phyloP scores from a whole-genome alignment of 2,329 filamentous ascomycete genomes.

The Tolypocladium pustulatum region DNA sequence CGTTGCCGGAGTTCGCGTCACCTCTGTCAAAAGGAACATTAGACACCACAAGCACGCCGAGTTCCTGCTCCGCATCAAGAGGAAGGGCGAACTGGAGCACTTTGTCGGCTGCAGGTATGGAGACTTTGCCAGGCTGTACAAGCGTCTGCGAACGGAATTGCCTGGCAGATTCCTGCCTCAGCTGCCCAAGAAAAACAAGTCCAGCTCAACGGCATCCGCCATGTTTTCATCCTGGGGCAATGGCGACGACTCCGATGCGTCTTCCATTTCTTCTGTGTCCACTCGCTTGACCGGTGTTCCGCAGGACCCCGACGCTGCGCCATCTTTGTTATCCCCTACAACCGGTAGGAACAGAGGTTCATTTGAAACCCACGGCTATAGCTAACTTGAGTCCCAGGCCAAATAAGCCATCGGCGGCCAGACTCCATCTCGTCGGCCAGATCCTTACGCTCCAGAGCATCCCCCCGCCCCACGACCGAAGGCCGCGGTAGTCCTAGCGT shows the following conservation, averaged over 20 bases:
- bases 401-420: constrained; percentile 4
- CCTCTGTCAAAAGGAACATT: constrained; percentile 73
- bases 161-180: constrained; percentile 84
- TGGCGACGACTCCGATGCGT: constrained; percentile 61
- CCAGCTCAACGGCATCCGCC: constrained; percentile 54
- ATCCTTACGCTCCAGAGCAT: constrained; percentile 17
- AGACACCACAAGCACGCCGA: constrained; percentile 89
- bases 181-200: constrained; percentile 86
- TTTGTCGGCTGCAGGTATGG: constrained; percentile 82
- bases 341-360: not conserved
- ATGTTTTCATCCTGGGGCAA: constrained; percentile 41
- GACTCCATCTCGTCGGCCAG: constrained; percentile 21
- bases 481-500: constrained; percentile 16
- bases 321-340: constrained; percentile 18
- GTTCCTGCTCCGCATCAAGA: constrained; percentile 80
- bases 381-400: not conserved
- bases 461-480: constrained; percentile 21
- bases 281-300: constrained; percentile 45
- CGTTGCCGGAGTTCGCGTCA: constrained; percentile 77
- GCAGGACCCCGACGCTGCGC: constrained; percentile 7
- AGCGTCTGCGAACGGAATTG: constrained; percentile 68
- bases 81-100: constrained; percentile 61
- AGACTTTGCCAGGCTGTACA: constrained; percentile 74
- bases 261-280: constrained; percentile 72
- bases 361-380: not conserved